Base-by-base conservation (phyloP, 345 rosid genomes). In the Citrus unshiu region DNA sequence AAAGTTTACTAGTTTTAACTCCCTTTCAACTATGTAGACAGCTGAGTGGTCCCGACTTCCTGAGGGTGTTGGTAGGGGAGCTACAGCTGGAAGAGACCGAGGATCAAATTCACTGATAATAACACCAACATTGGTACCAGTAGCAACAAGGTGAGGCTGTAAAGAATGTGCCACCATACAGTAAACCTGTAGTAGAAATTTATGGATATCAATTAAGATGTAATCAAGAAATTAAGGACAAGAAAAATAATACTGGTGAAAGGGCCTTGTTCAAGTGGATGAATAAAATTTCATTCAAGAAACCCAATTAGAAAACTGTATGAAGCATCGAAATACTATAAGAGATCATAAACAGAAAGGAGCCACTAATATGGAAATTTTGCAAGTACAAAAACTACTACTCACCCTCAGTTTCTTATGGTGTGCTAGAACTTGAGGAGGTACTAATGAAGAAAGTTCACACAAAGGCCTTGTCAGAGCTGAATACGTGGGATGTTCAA, bases 141-240 rank as follows among this genome's bases (percentile, higher is more conserved):
- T 88, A 73, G 94, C 99, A 66, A 96, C 98, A 67, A 96, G 97
- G 83, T 96, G 98, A 74, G 99, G 99, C 88, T 96, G 99, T 65
- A 96, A 87, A 78, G 95, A 89, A 91, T 96, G 99, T 75, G 97
- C 98, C 77, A 90, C 98, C 98, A 96, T 96, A 82, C 98, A 94
- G 83, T 93, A 94, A 69, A 94, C 98, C 99, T 96, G 88, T 82
- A 82, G 77, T 27, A 78, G 64, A 71, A 83, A 83, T 69, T 71
- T 70, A 59, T 39, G 70, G 82, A 79, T 51, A 75, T 78, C 83
- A 79, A 74, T 75, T 54, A 83, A 54, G 34, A 62, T 12, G 59
- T 75, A 75, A 76, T 68, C 63, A 77, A 69, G 64, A 60, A 66
- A 63, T n/a, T 22, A 30, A 65, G 40, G 12, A 72, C 18, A 43